Evolutionary conservation across 2,329 filamentous ascomycete genomes (phyloP).

Genomic region (Exophiala lecanii-corni): DNA sequence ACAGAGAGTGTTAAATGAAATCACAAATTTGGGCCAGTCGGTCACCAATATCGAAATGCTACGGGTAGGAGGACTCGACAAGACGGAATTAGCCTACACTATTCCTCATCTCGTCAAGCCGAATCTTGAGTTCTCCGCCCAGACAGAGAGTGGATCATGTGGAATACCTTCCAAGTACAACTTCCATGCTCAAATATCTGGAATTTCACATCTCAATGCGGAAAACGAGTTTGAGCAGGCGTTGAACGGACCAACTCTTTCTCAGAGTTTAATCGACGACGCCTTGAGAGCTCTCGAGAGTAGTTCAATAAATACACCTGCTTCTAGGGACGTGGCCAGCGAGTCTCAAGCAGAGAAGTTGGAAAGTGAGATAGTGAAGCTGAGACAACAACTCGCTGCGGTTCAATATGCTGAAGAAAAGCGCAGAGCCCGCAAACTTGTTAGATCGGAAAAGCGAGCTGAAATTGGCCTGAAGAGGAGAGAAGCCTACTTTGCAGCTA

Average conservation of each 20-base stretch:
- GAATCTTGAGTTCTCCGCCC: slow-evolving; percentile 38
- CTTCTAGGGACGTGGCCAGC: slow-evolving; percentile 25
- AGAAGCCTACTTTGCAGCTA: slow-evolving; percentile 42
- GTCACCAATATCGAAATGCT: slow-evolving; percentile 78
- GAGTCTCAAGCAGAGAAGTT: slow-evolving; percentile 24
- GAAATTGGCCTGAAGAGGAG: slow-evolving; percentile 37
- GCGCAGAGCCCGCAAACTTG: slow-evolving; percentile 34
- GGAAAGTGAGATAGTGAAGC: slow-evolving; percentile 36
- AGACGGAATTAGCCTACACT: slow-evolving; percentile 42
- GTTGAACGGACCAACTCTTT: slow-evolving; percentile 13
- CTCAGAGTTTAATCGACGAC: slow-evolving; percentile 24
- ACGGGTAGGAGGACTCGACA: slow-evolving; percentile 49
- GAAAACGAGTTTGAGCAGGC: slow-evolving; percentile 35
- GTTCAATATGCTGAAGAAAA: slow-evolving; percentile 36
- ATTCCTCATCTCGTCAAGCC: slow-evolving; percentile 70
- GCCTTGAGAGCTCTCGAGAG: slow-evolving; percentile 23
- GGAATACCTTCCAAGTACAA: slow-evolving; percentile 40
- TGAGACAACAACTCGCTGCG: slow-evolving; percentile 32
- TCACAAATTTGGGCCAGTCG: slow-evolving; percentile 71
- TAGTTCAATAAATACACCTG: background rate
- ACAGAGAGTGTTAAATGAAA: slow-evolving; percentile 60
- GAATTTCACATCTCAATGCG: slow-evolving; percentile 37
- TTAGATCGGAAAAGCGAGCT: slow-evolving; percentile 36
- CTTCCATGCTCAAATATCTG: slow-evolving; percentile 37
- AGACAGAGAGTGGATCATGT: slow-evolving; percentile 31